Base-by-base conservation (phyloP, 345 rosid genomes). In the Adansonia digitata region DNA sequence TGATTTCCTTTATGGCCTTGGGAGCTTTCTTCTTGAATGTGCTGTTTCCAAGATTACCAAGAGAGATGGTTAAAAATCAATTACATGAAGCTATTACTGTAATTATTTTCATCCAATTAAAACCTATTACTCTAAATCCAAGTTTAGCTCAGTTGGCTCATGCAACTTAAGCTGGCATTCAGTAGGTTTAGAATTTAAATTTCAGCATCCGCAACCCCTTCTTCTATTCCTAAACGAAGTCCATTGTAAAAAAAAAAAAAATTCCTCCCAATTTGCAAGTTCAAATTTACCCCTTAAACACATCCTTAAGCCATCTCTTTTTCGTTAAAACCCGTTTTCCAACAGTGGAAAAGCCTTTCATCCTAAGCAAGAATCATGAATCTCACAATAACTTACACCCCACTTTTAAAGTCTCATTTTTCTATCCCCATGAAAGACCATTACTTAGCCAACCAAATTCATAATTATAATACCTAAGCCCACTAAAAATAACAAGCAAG, bases 11-110 rank as follows among this genome's bases (percentile, higher is more conserved):
- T 17, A 88, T 88, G 7, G 92, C 92, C 27, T 82, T 88, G 14
- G 92, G 92, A 18, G 90, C 90, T 63, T 84, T 88, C 89, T 87
- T 88, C 85, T 88, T 88, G 75, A 88, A 88, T 15, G 92, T 88
- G 75, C 88, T 87, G 77, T 75, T 80, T 64, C 43, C 27, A 69
- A 69, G 18, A 69, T 69, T 8, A 31, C 17, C 43, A 69, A 18
- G 26, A n/a, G 7, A 18, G 31, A 69, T 8, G 7, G 24, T 69
- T 49, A 26, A 20, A 40, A 15, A 61, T 5, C 15, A 2, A 14
- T 22, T 18, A 39, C 48, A 7, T 89, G 80, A n/a, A n/a, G n/a
- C n/a, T n/a, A n/a, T n/a, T n/a, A n/a, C n/a, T n/a, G n/a, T n/a
- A n/a, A n/a, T n/a, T n/a, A 14, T 5, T 29, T 27, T 60, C 10